Evolutionary conservation across 2,329 filamentous ascomycete species (phyloP), one percentile per base, ranked within the genome.

Genomic region (Aspergillus candidus): DNA sequence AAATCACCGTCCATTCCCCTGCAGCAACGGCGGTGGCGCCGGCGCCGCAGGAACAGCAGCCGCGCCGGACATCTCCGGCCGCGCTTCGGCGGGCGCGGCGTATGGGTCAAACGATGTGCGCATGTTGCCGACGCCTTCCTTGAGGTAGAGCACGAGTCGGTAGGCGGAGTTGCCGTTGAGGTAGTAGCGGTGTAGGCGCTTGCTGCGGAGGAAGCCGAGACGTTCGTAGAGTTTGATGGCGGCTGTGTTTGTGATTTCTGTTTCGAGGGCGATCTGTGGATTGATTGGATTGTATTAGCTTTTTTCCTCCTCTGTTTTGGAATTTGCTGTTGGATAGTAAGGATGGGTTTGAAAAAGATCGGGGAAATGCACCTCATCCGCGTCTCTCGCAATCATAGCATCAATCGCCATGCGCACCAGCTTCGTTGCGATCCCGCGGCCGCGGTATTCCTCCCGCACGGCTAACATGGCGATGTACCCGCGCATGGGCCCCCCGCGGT

Each of bases 391-490:
- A 10, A 82, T 80, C 93, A 98, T 98, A 51, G 86, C 84, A 55
- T 95, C 88, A 51, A 98, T 90, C 14, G 90, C 89, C 74, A 82
- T 83, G 51, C 84, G 80, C n/a, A 98, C 93, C 8, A 98, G 76
- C 33, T 83, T 82, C 0, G 89, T 95, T 1, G 86, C 93, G 47
- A 98, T 89, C 1, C 93, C 91, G 51, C 83, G 80, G 5, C 90
- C 89, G 15, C 93, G 83, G 59, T 88, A 84, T 18, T 82, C 73
- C 32, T 88, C 81, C 35, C 83, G 80, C 4, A 95, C 90, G n/a
- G 93, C 93, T 34, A 98, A 77, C 93, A 98, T 98, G 60, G 93
- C 93, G 56, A 98, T 97, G 70, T 98, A 98, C 45, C 93, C 93
- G 50, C 93, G 81, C 52, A 89, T 75, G 2, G 89, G 90, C 52